Percentiles rank a stretch among this genome's conserved stretches.
These are phyloP conservation scores for Solanum ahanhuiri DNA, from an alignment of 257 asterid genomes.

Conservation along the genomic window DNA sequence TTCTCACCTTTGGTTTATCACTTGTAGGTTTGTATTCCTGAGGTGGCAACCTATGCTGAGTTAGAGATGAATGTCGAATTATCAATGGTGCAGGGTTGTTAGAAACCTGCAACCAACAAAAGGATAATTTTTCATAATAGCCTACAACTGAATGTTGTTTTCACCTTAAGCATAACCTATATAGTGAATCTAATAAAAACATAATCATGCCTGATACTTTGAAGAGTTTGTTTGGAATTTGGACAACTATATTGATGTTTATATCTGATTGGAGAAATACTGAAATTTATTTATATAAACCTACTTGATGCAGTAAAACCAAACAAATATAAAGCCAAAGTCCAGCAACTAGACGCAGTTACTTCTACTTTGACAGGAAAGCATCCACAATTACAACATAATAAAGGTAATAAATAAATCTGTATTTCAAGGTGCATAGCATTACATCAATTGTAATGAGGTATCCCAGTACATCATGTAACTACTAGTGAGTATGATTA, in stretches of 20 bases:
- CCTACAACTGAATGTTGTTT: not conserved
- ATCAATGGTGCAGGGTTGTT: conserved; percentile 9
- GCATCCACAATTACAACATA: too few relatives aligned
- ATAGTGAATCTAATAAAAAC: not conserved
- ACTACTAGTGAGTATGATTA: not conserved
- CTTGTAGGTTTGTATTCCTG: conserved; percentile 11
- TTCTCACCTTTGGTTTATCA: conserved; percentile 26
- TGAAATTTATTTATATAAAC: not conserved
- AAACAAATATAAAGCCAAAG: not conserved
- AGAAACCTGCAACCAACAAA: conserved; percentile 4
- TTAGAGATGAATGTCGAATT: conserved; percentile 5
- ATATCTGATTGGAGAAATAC: not conserved
- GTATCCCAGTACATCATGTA: not conserved
- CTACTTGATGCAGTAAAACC: not conserved
- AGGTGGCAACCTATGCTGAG: not conserved
- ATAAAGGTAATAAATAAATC: not conserved
- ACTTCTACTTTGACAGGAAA: not conserved
- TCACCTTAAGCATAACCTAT: not conserved
- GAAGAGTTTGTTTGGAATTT: not conserved
- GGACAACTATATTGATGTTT: not conserved
- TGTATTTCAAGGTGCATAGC: not conserved
- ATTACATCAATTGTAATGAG: not conserved
- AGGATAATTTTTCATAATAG: not conserved
- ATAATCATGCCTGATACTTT: not conserved
- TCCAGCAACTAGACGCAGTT: not conserved